Conservation (phyloP, 1,284 basidiomycete species). For the Ceratobasidium sp. region DNA sequence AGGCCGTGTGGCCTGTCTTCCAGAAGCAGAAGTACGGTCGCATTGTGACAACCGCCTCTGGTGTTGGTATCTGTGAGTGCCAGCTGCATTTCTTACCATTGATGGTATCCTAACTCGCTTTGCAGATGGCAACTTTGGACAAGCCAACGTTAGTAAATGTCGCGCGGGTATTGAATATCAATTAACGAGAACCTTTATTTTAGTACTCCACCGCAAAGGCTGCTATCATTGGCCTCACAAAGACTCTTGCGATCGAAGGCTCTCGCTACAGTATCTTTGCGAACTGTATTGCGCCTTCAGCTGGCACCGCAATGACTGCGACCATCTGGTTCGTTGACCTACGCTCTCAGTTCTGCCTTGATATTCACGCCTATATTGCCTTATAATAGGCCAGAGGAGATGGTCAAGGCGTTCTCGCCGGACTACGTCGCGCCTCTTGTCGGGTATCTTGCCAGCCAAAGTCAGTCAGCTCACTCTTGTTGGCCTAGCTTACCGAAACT, state of each 20-base stretch:
- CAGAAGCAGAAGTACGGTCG: slow-evolving; percentile 97
- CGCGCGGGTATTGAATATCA: not conserved
- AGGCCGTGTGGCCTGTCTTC: slow-evolving; percentile 98
- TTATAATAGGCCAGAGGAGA: slow-evolving; percentile 89
- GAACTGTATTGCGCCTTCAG: slow-evolving; percentile 91
- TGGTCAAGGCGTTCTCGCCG: slow-evolving; percentile 91
- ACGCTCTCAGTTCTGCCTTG: not conserved
- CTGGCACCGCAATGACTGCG: slow-evolving; percentile 92
- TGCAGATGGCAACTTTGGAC: slow-evolving; percentile 93
- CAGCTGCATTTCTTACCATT: slow-evolving; percentile 3
- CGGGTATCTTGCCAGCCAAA: slow-evolving; percentile 89
- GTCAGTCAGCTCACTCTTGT: slow-evolving; percentile 54
- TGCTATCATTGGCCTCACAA: slow-evolving; percentile 91
- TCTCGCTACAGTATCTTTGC: slow-evolving; percentile 90
- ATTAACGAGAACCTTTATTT: slow-evolving; percentile 1
- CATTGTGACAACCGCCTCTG: slow-evolving; percentile 94
- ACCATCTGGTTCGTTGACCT: slow-evolving; percentile 74
- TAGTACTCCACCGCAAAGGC: slow-evolving; percentile 95
- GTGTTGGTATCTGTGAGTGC: slow-evolving; percentile 88
- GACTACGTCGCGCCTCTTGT: slow-evolving; percentile 94
- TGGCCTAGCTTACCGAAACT: no score
- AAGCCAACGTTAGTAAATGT: slow-evolving; percentile 74
- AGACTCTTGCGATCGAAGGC: slow-evolving; percentile 93
- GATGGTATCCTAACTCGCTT: slow-evolving; percentile 45
- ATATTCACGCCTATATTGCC: slow-evolving; percentile 23